Conservation (phyloP, 1,139 yeast species). For the Geotrichum reessii region DNA sequence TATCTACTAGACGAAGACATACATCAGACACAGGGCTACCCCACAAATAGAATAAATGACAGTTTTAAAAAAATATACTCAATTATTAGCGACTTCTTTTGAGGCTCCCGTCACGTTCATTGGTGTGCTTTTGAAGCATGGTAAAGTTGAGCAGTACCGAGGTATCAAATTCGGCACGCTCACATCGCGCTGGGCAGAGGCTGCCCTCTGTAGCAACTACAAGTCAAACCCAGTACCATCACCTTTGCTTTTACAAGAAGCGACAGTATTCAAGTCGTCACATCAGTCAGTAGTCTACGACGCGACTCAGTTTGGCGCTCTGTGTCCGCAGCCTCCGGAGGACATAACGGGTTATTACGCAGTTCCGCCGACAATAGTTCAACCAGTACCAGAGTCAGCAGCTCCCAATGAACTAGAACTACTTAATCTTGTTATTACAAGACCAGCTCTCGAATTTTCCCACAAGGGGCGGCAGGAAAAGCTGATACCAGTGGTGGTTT, state of each 20-base stretch:
- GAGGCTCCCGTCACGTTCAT: conserved; percentile 12
- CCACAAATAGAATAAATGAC: not conserved
- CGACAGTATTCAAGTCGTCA: not conserved
- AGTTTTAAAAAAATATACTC: not conserved
- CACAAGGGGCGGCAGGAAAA: not conserved
- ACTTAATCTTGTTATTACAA: conserved; percentile 24
- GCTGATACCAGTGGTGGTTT: conserved; percentile 28
- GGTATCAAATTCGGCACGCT: conserved; percentile 18
- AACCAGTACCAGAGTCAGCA: conserved; percentile 11
- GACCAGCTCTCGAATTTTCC: conserved; percentile 16
- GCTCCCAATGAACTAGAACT: conserved; percentile 24
- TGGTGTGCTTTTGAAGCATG: conserved; percentile 1
- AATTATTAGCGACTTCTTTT: conserved; percentile 2
- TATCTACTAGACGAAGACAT: too few relatives aligned
- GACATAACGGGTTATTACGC: conserved; percentile 17
- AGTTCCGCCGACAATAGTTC: conserved; percentile 3
- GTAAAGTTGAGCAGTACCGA: conserved; percentile 15
- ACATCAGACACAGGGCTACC: too few relatives aligned
- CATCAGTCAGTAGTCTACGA: conserved; percentile 7
- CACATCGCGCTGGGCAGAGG: conserved; percentile 14
- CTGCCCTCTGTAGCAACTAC: conserved; percentile 2
- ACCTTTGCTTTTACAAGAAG: not conserved
- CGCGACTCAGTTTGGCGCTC: conserved; percentile 18
- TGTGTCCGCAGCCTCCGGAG: conserved; percentile 17
- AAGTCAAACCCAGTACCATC: not conserved